Conservation (phyloP, 2,329 filamentous ascomycete genomes). For the Lomentospora prolificans region DNA sequence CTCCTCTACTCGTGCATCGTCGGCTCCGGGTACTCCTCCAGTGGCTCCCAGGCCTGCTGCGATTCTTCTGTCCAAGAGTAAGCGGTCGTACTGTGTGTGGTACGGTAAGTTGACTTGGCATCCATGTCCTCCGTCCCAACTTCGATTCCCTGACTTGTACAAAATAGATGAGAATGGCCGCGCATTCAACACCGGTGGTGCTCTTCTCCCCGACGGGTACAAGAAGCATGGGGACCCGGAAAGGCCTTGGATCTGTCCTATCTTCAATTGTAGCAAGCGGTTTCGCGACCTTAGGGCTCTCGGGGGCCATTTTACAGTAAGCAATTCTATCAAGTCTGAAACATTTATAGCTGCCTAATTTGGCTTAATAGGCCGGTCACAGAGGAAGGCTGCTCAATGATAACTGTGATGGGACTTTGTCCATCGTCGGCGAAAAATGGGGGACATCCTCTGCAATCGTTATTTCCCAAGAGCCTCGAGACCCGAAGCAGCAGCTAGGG, state of each 20-base stretch:
- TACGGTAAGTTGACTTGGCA: not conserved
- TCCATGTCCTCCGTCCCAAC: too few relatives aligned
- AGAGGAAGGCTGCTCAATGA: conserved; percentile 24
- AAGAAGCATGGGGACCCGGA: conserved; percentile 15
- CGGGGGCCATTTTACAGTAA: not conserved
- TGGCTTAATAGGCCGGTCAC: conserved; percentile 17
- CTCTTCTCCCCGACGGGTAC: conserved; percentile 24
- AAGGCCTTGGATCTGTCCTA: conserved; percentile 24
- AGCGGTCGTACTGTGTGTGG: not conserved
- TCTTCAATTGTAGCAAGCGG: conserved; percentile 12
- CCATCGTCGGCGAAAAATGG: conserved; percentile 15
- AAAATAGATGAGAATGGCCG: too few relatives aligned
- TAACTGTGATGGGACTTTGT: conserved; percentile 30
- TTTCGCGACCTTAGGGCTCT: not conserved
- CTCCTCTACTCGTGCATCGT: not conserved
- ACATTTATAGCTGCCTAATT: too few relatives aligned
- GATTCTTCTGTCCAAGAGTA: not conserved
- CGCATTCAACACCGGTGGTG: conserved; percentile 13
- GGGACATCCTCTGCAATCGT: not conserved
- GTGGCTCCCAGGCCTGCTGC: not conserved
- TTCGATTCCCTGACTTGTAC: too few relatives aligned
- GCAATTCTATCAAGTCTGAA: too few relatives aligned
- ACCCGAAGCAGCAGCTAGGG: too few relatives aligned
- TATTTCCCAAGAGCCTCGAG: not conserved
- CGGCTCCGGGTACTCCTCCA: not conserved